phyloP scores from a whole-genome alignment of 352 stramenopile genomes.

The Globisporangium middletonii region DNA sequence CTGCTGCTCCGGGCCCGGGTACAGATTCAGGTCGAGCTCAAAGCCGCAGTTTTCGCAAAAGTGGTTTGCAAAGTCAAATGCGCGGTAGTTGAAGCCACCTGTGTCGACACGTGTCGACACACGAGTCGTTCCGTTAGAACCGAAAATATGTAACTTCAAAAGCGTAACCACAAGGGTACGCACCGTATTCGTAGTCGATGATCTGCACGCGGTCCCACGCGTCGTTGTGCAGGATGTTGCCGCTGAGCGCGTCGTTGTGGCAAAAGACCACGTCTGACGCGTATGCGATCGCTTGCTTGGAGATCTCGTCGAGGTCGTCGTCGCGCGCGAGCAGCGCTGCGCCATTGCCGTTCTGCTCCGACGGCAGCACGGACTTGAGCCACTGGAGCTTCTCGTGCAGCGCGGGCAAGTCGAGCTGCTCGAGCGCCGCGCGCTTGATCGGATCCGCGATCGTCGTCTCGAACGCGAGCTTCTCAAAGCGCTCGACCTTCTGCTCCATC shows the following conservation, averaged over 20 bases:
- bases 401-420: constrained; percentile 52
- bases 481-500: constrained; percentile 48
- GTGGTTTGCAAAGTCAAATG: constrained; percentile 94
- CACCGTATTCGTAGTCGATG: constrained; percentile 93
- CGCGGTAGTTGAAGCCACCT: constrained; percentile 90
- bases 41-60: constrained; percentile 94
- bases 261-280: constrained; percentile 86
- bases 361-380: constrained; percentile 83
- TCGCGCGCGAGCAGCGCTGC: constrained; percentile 36
- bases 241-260: constrained; percentile 92
- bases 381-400: constrained; percentile 65
- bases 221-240: constrained; percentile 79
- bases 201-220: constrained; percentile 85
- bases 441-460: constrained; percentile 55
- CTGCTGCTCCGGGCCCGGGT: constrained; percentile 77
- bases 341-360: constrained; percentile 59
- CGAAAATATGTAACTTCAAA: no score
- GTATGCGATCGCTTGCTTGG: constrained; percentile 70
- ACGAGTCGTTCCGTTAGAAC: no score
- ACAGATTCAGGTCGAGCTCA: constrained; percentile 84
- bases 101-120: not conserved
- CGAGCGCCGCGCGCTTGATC: constrained; percentile 47
- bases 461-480: constrained; percentile 70
- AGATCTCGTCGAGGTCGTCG: constrained; percentile 58
- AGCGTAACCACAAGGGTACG: not conserved